These are phyloP conservation scores for Amanita subjunquillea DNA, from an alignment of 768 basidiomycete species.

Conservation along the genomic window DNA sequence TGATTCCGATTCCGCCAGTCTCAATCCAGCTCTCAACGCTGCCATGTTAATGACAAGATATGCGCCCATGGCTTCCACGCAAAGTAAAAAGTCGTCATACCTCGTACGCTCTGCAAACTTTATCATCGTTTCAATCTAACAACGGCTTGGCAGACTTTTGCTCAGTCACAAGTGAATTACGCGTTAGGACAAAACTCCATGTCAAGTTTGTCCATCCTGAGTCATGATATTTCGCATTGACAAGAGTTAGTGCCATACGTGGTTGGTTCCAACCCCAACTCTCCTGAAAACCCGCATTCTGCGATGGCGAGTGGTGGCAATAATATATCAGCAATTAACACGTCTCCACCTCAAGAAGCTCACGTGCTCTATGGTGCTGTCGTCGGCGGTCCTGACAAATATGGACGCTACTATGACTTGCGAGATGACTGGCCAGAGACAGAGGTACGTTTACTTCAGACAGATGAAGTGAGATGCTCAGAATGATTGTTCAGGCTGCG, in stretches of 20 bases:
- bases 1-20: constrained; percentile 68
- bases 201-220: constrained; percentile 40
- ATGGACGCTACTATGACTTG: constrained; percentile 75
- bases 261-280: constrained; percentile 85
- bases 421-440: constrained; percentile 85
- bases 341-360: constrained; percentile 57
- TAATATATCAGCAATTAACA: constrained; percentile 60
- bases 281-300: constrained; percentile 84
- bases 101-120: constrained; percentile 26
- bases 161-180: constrained; percentile 72
- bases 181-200: constrained; percentile 84
- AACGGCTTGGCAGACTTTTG: constrained; percentile 42
- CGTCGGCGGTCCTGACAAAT: constrained; percentile 75
- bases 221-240: background rate
- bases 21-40: constrained; percentile 82
- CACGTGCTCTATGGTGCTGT: constrained; percentile 82
- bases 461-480: background rate
- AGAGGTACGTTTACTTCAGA: constrained; percentile 39
- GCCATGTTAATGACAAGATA: constrained; percentile 79
- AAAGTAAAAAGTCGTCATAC: constrained; percentile 49
- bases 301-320: constrained; percentile 81
- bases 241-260: constrained; percentile 57
- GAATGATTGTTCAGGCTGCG: constrained; percentile 37
- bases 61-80: constrained; percentile 58
- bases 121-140: background rate